Base-by-base conservation (phyloP, 768 basidiomycete genomes). In the Boletus insuetus region DNA sequence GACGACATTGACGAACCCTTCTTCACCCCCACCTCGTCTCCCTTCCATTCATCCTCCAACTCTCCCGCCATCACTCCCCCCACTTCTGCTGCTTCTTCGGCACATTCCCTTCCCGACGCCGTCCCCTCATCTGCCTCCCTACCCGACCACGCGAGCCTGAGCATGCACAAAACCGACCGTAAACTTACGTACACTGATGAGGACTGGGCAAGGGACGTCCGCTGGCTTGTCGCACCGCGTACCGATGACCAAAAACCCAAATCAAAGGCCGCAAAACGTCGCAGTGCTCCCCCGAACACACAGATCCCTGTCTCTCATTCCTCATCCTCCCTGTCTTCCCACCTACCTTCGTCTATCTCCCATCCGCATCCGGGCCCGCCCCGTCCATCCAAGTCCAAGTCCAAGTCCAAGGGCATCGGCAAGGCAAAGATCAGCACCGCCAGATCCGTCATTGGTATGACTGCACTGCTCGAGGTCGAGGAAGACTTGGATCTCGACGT, bases 201-300 rank as follows among this genome's bases (percentile, higher is more conserved):
- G 49, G 81, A 86, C 59, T 89, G 85, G 87, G 79, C 83, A 13
- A 81, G 78, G 58, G 86, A 89, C 47, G 80, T 86, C 17, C 78
- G 83, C 34, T 87, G 83, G 83, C 80, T 89, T 31, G 79, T 73
- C 31, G 65, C 74, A 48, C 66, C 80, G 38, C 65, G 70, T 22
- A 31, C 60, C 35, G 49, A 51, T 35, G 50, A 49, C 13, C 48
- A 46, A 12, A 70, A 65, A 22, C 34, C 44, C 31, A 65, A 61
- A 26, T 53, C 60, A 42, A 72, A 69, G 55, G 16, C 49, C 17
- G 17, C 39, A 3, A 66, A 58, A 43, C 59, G 61, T 20, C 64
- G 50, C 29, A 69, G 60, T 37, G 55, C 62, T 8, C 60, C 68
- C 11, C 51, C 57, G 7, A 41, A 45, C 31, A 17, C 48, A 6